Evolutionary conservation across 2,329 filamentous ascomycete species (phyloP).

Genomic region (Aspergillus candidus): DNA sequence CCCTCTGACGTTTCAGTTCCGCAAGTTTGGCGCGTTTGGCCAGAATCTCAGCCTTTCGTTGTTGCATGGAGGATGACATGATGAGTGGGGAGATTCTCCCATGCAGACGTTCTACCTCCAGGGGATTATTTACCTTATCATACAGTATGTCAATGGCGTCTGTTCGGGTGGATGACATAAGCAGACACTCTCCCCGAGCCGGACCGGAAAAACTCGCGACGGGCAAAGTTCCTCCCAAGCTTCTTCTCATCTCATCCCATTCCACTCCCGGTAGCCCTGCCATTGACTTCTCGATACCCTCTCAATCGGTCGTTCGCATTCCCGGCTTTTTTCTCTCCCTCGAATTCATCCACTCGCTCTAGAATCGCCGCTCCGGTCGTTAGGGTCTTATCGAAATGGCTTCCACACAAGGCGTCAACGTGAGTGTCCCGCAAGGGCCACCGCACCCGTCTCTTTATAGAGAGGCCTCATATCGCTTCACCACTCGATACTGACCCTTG

Average conservation of each 20-base stretch:
- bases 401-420: constrained; percentile 62
- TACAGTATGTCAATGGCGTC: not conserved
- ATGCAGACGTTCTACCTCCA: not conserved
- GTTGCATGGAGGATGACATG: constrained; percentile 44
- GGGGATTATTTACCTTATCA: constrained; percentile 19
- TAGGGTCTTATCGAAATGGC: constrained; percentile 50
- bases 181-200: constrained; percentile 19
- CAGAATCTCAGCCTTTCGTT: constrained; percentile 90
- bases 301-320: constrained; percentile 26
- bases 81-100: constrained; percentile 5
- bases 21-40: constrained; percentile 96
- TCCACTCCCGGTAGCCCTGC: constrained; percentile 8
- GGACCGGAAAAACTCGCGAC: constrained; percentile 41
- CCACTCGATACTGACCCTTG: constrained; percentile 11
- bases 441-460: constrained; percentile 4
- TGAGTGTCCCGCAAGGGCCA: constrained; percentile 33
- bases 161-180: constrained; percentile 33
- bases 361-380: constrained; percentile 39
- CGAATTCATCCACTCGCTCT: constrained; percentile 29
- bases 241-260: constrained; percentile 23
- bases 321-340: constrained; percentile 20
- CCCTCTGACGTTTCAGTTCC: constrained; percentile 88
- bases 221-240: constrained; percentile 31
- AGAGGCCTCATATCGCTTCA: constrained; percentile 10
- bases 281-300: constrained; percentile 34